Evolutionary conservation across 164 flowering plant species (phyloP).

Genomic region (Vitis vinifera): DNA sequence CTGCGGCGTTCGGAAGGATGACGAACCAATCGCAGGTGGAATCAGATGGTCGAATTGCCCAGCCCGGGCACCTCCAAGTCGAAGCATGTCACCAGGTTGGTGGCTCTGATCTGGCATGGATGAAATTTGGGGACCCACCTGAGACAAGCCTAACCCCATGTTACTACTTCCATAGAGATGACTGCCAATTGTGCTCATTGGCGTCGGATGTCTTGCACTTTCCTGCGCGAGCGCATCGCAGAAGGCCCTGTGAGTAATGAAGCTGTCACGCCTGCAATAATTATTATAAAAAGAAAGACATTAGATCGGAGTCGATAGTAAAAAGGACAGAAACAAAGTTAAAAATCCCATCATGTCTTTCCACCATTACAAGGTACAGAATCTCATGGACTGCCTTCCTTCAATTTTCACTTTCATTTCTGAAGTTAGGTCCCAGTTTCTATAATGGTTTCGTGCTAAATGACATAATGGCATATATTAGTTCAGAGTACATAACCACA

Average conservation of each 20-base stretch:
- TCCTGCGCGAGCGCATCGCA: slow-evolving; percentile 94
- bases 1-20: slow-evolving; percentile 30
- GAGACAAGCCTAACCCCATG: slow-evolving; percentile 55
- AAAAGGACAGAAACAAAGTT: too few relatives aligned
- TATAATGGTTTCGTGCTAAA: too few relatives aligned
- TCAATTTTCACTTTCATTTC: too few relatives aligned
- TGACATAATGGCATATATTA: too few relatives aligned
- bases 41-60: slow-evolving; percentile 45
- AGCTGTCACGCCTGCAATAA: slow-evolving; percentile 81
- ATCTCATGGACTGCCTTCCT: too few relatives aligned
- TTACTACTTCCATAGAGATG: slow-evolving; percentile 50
- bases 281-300: neutral
- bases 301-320: too few relatives aligned
- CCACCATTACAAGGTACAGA: too few relatives aligned
- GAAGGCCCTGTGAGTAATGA: slow-evolving; percentile 89
- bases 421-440: too few relatives aligned
- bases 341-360: too few relatives aligned
- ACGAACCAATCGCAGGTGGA: slow-evolving; percentile 25
- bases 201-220: slow-evolving; percentile 64
- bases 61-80: slow-evolving; percentile 38
- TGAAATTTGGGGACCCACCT: slow-evolving; percentile 44
- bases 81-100: slow-evolving; percentile 35
- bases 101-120: slow-evolving; percentile 40
- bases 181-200: slow-evolving; percentile 53
- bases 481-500: too few relatives aligned